phyloP scores from a whole-genome alignment of 2,329 filamentous ascomycete genomes.

The Talaromyces sp. region DNA sequence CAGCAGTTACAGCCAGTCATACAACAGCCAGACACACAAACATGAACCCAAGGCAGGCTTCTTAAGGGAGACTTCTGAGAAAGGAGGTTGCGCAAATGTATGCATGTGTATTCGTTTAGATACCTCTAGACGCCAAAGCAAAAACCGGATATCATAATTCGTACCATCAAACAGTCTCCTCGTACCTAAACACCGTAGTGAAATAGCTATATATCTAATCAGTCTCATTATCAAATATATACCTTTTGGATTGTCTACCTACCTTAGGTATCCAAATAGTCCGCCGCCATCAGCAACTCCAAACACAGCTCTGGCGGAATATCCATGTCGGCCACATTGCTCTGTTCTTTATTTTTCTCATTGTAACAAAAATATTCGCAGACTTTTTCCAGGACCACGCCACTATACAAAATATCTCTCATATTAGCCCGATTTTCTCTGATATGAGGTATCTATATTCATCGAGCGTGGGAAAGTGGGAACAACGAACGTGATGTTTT shows the following conservation, averaged over 20 bases:
- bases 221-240: not conserved
- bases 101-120: not conserved
- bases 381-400: slow-evolving; percentile 62
- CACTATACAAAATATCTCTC: slow-evolving; percentile 35
- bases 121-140: not conserved
- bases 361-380: slow-evolving; percentile 69
- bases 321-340: slow-evolving; percentile 63
- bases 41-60: not conserved
- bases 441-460: too few relatives aligned
- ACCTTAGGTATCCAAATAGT: slow-evolving; percentile 54
- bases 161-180: not conserved
- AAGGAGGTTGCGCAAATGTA: not conserved
- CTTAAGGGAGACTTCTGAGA: not conserved
- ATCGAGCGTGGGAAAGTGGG: not conserved
- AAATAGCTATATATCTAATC: not conserved
- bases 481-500: slow-evolving; percentile 53
- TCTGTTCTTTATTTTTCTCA: slow-evolving; percentile 57
- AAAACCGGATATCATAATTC: not conserved
- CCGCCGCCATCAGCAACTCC: slow-evolving; percentile 63
- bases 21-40: not conserved
- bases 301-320: slow-evolving; percentile 61
- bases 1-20: not conserved
- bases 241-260: not conserved
- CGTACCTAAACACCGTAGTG: not conserved
- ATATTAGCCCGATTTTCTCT: too few relatives aligned